Base-by-base conservation (phyloP, 2,329 filamentous ascomycete genomes). In the Orbilia javanica region DNA sequence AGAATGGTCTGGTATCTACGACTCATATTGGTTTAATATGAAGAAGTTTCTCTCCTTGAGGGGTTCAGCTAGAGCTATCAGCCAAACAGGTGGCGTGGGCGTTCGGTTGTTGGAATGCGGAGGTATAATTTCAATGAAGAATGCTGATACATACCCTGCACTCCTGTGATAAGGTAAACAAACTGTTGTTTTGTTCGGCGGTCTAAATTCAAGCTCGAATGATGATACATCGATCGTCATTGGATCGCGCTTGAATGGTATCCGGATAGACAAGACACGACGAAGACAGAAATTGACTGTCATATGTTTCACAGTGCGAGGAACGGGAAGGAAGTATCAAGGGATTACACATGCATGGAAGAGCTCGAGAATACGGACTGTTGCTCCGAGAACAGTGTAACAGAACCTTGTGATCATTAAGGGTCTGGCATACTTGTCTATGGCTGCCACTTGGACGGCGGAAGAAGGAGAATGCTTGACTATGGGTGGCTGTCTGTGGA, bases 321-420 rank as follows among this genome's bases (percentile, higher is more conserved):
- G 72, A 55, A 48, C 46, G 57, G 57, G 39, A 34, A 27, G 15
- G 25, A n/a, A 39, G 20, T 22, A 25, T 57, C 22, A 52, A 65
- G 25, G 48, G 18, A 48, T 67, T 50, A 39, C 70, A 67, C 70
- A 68, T 72, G 74, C 67, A 72, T 72, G 53, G 74, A 78, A 78
- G 53, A 64, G 29, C 52, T 71, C 53, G 44, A 78, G 74, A 78
- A 78, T 71, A 68, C 52, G 67, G 67, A 44, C 39, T 46, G 52
- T 72, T 72, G 67, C 67, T 72, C 67, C 67, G 62, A 68, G n/a
- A 44, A 63, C 25, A 27, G 67, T 72, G 74, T 72, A 78, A 78
- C 74, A 46, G 52, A 78, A 78, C 74, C 72, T 78, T 78, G 74
- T 78, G 74, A 72, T 78, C 70, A 42, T 62, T 57, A 71, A 72